Evolutionary conservation across 352 stramenopile species (phyloP).

Genomic region (Blastocystis sp.): DNA sequence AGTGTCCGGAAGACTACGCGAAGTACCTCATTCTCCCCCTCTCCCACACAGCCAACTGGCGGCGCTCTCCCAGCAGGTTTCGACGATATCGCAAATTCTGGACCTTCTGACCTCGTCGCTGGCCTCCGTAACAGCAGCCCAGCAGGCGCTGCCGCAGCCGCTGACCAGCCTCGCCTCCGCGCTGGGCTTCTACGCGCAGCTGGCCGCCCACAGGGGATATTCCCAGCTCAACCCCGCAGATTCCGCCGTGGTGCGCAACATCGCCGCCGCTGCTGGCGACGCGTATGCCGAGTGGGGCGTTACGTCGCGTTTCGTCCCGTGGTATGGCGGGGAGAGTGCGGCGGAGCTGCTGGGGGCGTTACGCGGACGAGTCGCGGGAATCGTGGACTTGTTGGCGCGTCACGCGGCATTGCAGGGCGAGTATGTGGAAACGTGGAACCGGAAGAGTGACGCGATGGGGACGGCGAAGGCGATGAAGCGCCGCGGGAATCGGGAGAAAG

Average conservation of each 20-base stretch:
- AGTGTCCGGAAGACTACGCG: slow-evolving; percentile 46
- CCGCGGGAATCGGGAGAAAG: slow-evolving; percentile 28
- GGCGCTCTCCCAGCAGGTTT: slow-evolving; percentile 4
- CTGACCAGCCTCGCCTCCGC: not conserved
- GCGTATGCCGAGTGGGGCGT: slow-evolving; percentile 21
- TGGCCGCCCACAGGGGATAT: too few relatives aligned
- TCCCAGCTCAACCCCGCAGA: too few relatives aligned
- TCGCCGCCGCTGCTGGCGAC: not conserved
- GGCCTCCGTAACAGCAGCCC: not conserved
- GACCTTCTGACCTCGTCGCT: not conserved
- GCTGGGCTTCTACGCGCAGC: not conserved
- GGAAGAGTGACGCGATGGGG: slow-evolving; percentile 34
- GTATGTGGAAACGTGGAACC: slow-evolving; percentile 50
- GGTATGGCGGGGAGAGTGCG: not conserved
- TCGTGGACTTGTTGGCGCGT: slow-evolving; percentile 32
- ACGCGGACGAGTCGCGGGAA: not conserved
- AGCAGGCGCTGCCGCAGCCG: not conserved
- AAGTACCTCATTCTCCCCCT: not conserved
- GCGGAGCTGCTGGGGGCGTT: not conserved
- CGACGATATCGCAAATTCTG: not conserved
- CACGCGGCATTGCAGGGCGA: not conserved
- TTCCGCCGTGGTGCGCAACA: too few relatives aligned
- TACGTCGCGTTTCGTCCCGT: slow-evolving; percentile 20
- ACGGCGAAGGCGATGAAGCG: slow-evolving; percentile 10
- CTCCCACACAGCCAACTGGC: not conserved